Conservation (phyloP, 2,329 filamentous ascomycete species). For the Aspergillus amoenus region DNA sequence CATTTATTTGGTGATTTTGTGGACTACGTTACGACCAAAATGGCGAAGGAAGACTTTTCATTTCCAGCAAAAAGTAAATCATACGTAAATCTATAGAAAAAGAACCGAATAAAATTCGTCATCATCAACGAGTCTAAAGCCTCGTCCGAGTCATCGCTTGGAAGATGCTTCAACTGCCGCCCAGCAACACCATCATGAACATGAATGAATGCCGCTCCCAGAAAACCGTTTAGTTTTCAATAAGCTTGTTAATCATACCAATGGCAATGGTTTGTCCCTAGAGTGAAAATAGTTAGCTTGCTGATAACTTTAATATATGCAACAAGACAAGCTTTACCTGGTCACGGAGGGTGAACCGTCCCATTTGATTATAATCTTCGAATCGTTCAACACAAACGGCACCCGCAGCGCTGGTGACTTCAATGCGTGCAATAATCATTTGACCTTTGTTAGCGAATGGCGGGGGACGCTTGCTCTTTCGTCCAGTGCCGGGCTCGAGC, state of each 20-base stretch:
- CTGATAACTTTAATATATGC: not conserved
- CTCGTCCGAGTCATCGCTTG: slow-evolving; percentile 10
- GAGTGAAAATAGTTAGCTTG: not conserved
- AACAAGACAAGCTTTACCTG: slow-evolving; percentile 58
- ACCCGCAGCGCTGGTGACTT: slow-evolving; percentile 81
- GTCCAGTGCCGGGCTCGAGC: slow-evolving; percentile 87
- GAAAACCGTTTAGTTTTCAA: slow-evolving; percentile 35
- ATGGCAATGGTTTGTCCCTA: slow-evolving; percentile 99
- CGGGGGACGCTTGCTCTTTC: slow-evolving; percentile 90
- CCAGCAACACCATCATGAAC: not conserved
- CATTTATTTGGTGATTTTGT: slow-evolving; percentile 5
- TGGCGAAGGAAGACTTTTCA: slow-evolving; percentile 20
- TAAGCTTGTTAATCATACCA: slow-evolving; percentile 95
- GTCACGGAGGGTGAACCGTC: slow-evolving; percentile 84
- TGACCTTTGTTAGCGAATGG: slow-evolving; percentile 79
- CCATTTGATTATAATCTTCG: slow-evolving; percentile 93
- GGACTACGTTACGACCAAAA: slow-evolving; percentile 1
- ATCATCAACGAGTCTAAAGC: slow-evolving; percentile 31
- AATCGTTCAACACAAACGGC: slow-evolving; percentile 91
- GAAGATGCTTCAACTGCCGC: not conserved
- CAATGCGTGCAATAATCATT: slow-evolving; percentile 88
- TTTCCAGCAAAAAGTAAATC: slow-evolving; percentile 19
- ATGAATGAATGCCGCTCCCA: not conserved
- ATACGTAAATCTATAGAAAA: slow-evolving; percentile 25
- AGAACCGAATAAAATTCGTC: slow-evolving; percentile 28